Conservation (phyloP, 257 asterid genomes). For the Petrea volubilis region DNA sequence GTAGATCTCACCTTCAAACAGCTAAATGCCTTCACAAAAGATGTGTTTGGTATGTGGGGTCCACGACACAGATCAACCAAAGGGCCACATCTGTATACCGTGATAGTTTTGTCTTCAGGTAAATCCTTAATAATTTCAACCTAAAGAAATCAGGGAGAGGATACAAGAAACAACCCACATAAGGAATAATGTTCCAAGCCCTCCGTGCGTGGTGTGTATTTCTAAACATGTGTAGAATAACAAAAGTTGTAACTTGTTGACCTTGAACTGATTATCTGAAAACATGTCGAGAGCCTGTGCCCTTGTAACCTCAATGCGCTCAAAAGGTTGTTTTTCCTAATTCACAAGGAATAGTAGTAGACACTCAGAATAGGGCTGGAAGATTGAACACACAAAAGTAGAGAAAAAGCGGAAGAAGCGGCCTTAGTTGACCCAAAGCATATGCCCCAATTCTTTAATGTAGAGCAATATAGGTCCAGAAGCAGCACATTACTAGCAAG, state of each 20-base stretch:
- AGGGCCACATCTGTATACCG: conserved; percentile 97
- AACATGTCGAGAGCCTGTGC: conserved; percentile 89
- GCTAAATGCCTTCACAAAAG: conserved; percentile 90
- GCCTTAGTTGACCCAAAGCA: not conserved
- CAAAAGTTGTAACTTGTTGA: conserved; percentile 15
- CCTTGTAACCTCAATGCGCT: conserved; percentile 91
- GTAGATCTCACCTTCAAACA: conserved; percentile 76
- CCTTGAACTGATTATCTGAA: conserved; percentile 93
- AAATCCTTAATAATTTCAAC: conserved; percentile 91
- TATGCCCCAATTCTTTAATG: not conserved
- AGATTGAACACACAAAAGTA: not conserved
- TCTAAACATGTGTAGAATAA: not conserved
- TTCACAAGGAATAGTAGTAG: conserved; percentile 14
- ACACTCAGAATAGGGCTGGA: not conserved
- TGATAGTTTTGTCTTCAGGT: conserved; percentile 91
- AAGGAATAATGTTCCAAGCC: not conserved
- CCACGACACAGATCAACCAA: conserved; percentile 98
- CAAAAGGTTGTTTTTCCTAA: conserved; percentile 93
- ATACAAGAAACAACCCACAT: not conserved
- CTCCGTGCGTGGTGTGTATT: not conserved
- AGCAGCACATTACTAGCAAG: not conserved
- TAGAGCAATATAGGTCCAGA: not conserved
- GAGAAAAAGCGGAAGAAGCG: not conserved
- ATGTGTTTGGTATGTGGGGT: conserved; percentile 95
- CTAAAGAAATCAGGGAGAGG: conserved; percentile 40